Base-by-base conservation (phyloP, 495 filamentous ascomycete genomes). In the Penicillium coffeae region DNA sequence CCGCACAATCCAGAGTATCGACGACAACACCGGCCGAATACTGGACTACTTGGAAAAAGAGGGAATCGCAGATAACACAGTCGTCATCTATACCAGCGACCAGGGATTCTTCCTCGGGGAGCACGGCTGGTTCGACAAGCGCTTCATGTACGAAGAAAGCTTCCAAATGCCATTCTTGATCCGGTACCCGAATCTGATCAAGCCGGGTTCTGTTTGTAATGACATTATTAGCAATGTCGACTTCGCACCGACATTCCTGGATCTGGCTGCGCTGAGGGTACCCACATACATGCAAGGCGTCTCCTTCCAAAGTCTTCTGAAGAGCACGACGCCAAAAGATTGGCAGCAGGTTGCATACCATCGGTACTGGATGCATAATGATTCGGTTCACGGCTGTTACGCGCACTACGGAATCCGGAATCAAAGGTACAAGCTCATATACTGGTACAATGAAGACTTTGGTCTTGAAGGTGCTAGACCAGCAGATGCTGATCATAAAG, bases 101-200 rank as follows among this genome's bases (percentile, higher is more conserved):
- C 71, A 74, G 40, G 71, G 70, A 10, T 75, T 75, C 62, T 75
- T 75, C 55, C 67, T 75, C 16, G 72, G 72, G 8, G 72, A 75
- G 30, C 72, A 75, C 45, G 72, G 70, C 38, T 75, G 70, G 72
- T 72, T 75, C 47, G 72, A 73, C 38, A 75, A 75, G 54, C 63
- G 72, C 2, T 71, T 75, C 58, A 71, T 75, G 56, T 75, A 73
- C 58, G 72, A 75, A 45, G 63, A 73, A 52, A 62, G 57, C 12
- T 75, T 75, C 51, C 66, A 75, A 43, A 75, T 75, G 72, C 70
- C 70, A 2, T 72, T 75, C 37, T 52, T 73, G 3, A 64, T 70
- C 37, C 61, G 64, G 14, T 73, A 68, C 38, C 71, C 71, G 10
- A 37, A 25, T 12, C 52, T 62, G 30, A 72, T 75, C 16, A 12